Evolutionary conservation across 768 basidiomycete genomes (phyloP).

Genomic region (Trametes cingulata): DNA sequence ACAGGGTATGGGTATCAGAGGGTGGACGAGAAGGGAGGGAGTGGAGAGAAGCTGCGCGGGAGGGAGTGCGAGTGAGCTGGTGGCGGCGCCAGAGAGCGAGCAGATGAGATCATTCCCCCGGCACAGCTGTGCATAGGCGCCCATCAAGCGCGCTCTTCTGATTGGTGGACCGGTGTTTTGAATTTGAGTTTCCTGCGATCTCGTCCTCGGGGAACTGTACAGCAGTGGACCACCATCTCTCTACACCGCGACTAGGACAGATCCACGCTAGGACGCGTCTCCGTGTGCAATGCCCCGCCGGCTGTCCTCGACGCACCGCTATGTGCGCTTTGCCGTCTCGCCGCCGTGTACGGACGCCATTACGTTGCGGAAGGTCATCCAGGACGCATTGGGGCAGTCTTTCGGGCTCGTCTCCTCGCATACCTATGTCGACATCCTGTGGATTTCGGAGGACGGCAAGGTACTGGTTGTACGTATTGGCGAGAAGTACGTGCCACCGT

Average conservation of each 20-base stretch:
- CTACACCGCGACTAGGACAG: neutral
- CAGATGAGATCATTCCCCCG: slow-evolving; percentile 3
- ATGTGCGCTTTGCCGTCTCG: slow-evolving; percentile 46
- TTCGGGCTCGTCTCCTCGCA: slow-evolving; percentile 56
- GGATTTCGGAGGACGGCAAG: slow-evolving; percentile 44
- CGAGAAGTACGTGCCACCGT: slow-evolving; percentile 36
- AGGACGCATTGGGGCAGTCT: slow-evolving; percentile 52
- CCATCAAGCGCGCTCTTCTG: neutral
- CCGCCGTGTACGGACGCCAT: slow-evolving; percentile 45
- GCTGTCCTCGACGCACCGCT: slow-evolving; percentile 37
- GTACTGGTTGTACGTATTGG: slow-evolving; percentile 45
- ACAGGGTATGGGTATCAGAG: neutral
- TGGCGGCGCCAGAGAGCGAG: neutral
- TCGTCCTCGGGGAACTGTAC: neutral
- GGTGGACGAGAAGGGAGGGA: neutral
- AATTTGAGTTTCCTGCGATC: neutral
- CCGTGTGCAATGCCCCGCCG: neutral
- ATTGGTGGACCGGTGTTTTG: neutral
- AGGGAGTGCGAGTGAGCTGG: neutral
- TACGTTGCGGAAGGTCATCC: slow-evolving; percentile 52
- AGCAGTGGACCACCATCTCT: neutral
- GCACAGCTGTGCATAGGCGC: neutral
- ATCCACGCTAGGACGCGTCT: neutral
- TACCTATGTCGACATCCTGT: slow-evolving; percentile 60
- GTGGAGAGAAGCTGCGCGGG: neutral